Evolutionary conservation across 73 alveolate species (phyloP).

Genomic region (Paramecium sonneborni): DNA sequence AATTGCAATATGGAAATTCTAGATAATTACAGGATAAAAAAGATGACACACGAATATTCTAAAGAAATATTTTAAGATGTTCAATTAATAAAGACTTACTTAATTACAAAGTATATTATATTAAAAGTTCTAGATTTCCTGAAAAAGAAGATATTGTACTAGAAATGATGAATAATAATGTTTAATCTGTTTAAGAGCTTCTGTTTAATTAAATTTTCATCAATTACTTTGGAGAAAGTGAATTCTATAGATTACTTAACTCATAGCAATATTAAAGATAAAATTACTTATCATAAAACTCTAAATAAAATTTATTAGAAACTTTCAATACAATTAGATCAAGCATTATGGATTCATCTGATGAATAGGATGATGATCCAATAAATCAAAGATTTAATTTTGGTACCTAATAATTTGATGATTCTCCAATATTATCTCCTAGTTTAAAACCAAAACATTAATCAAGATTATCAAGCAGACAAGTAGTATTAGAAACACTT

Average conservation of each 20-base stretch:
- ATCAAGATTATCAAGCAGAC: not conserved
- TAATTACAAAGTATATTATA: not conserved
- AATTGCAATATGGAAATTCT: conserved; percentile 31
- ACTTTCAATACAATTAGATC: conserved; percentile 25
- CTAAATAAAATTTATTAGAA: not conserved
- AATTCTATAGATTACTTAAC: conserved; percentile 1
- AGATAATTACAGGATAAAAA: not conserved
- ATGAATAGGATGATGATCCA: not conserved
- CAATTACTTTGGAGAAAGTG: conserved; percentile 20
- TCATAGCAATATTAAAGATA: not conserved
- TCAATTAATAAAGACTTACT: not conserved
- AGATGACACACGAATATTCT: not conserved
- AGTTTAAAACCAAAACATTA: not conserved
- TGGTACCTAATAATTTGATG: not conserved
- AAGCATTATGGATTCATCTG: conserved; percentile 30
- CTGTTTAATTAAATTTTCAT: not conserved
- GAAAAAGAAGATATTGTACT: not conserved
- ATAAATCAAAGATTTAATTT: not conserved
- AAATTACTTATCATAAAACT: not conserved
- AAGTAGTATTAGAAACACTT: conserved; percentile 43
- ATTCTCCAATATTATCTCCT: conserved; percentile 46
- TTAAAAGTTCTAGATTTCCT: not conserved
- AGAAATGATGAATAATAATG: not conserved
- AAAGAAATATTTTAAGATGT: not conserved
- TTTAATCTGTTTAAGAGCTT: not conserved